Evolutionary conservation across 768 basidiomycete species (phyloP), one percentile per base, ranked within the genome.

Genomic region (Tubosaeta sp.): DNA sequence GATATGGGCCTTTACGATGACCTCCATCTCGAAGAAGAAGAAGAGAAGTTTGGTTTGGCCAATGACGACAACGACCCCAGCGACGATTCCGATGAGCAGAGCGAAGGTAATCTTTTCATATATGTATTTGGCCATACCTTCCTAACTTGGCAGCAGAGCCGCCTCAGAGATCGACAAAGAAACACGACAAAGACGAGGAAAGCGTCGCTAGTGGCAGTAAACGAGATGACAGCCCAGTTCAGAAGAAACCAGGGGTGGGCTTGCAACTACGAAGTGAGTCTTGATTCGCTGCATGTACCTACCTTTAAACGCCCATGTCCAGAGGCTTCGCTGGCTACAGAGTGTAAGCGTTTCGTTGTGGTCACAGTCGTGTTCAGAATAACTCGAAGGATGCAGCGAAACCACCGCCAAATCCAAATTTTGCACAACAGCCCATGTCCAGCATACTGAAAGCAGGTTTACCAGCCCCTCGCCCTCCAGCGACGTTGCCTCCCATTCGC

Each of bases 1-100:
- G 92, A 98, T 63, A 89, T 94, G 66, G 94, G 91, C 42, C 89
- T 99, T 45, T 99, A 99, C 63, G 96, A 98, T 60, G 96, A 98
- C 14, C 90, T 99, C 54, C 90, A 90, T 61, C 86, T 99, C 41
- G 90, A 96, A 59, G 95, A 96, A 64, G 93, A 96, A 68, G 95
- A 98, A 64, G 93, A 93, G 73, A 87, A 90, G 64, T 93, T 94
- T 64, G 88, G 90, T 49, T 74, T 90, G 38, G 80, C 79, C 48
- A 74, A 68, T 52, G 83, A 84, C 46, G 83, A 92, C 14, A 84
- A 92, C 27, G 85, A 88, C 10, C 58, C 6, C 14, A 86, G 81
- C 48, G 89, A 92, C 54, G 87, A 86, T 34, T 90, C 86, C 29
- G 78, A 93, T 67, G 72, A 77, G 58, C 74, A 74, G 44, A 85